Conservation (phyloP, 208 protist genomes). For the Novymonas esmeraldas region DNA sequence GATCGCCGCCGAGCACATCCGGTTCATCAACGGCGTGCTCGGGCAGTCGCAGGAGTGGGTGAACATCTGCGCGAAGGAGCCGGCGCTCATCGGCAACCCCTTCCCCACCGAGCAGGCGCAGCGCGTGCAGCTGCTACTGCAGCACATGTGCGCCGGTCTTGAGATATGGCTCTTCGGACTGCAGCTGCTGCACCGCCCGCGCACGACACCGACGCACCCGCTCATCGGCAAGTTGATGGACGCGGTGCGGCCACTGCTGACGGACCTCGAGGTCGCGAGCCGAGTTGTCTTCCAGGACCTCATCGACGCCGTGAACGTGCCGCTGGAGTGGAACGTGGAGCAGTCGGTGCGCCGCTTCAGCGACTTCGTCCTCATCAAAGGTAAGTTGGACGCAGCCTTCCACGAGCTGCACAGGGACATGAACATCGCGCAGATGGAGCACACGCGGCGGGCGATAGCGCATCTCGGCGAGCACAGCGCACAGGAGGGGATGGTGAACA, state of each 20-base stretch:
- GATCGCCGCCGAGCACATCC: conserved; percentile 14
- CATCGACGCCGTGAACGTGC: conserved; percentile 48
- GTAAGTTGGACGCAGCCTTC: conserved; percentile 37
- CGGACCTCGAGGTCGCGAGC: conserved; percentile 36
- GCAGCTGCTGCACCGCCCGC: conserved; percentile 45
- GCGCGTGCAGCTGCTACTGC: conserved; percentile 36
- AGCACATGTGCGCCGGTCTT: conserved; percentile 41
- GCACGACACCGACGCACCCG: conserved; percentile 24
- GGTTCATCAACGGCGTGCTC: conserved; percentile 20
- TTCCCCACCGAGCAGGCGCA: conserved; percentile 45
- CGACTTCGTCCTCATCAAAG: conserved; percentile 48
- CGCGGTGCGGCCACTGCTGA: conserved; percentile 30
- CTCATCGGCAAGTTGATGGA: conserved; percentile 38
- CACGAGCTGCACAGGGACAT: conserved; percentile 43
- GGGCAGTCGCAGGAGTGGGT: conserved; percentile 30
- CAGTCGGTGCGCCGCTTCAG: conserved; percentile 41
- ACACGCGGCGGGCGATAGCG: conserved; percentile 20
- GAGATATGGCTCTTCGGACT: conserved; percentile 57
- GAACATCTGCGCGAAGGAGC: conserved; percentile 40
- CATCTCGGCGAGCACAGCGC: background rate
- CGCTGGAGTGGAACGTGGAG: conserved; percentile 35
- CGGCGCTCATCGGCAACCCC: conserved; percentile 38
- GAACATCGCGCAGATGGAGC: conserved; percentile 26
- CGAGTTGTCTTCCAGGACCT: conserved; percentile 62
- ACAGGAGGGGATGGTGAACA: conserved; percentile 12